Evolutionary conservation across 208 protist genomes (phyloP).

Genomic region (Wallacemonas sp.): DNA sequence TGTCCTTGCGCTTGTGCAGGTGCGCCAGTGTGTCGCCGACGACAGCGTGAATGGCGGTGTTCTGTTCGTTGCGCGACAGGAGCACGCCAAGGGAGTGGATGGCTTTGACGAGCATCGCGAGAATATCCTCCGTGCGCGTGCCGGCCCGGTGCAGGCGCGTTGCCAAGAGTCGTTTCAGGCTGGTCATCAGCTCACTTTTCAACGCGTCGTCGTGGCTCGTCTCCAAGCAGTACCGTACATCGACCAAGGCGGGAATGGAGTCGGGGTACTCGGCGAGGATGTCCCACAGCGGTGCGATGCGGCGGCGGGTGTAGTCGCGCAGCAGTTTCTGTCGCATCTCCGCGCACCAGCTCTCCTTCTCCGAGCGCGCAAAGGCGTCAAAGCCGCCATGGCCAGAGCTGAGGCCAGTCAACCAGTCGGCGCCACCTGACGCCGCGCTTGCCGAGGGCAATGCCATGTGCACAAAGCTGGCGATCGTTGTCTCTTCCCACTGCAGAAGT

Average conservation of each 20-base stretch:
- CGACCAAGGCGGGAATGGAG: slow-evolving; percentile 69
- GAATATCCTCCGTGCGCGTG: slow-evolving; percentile 83
- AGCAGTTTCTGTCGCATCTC: slow-evolving; percentile 64
- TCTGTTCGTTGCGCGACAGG: slow-evolving; percentile 74
- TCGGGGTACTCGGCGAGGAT: slow-evolving; percentile 87
- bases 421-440: no score
- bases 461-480: slow-evolving; percentile 70
- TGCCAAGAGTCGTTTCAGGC: slow-evolving; percentile 56
- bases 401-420: not conserved
- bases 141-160: slow-evolving; percentile 80
- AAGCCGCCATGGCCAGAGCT: not conserved
- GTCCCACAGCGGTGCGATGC: slow-evolving; percentile 75
- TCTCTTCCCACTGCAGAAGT: slow-evolving; percentile 63
- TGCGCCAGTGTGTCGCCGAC: slow-evolving; percentile 78
- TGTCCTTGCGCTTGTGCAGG: slow-evolving; percentile 73
- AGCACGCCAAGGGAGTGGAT: slow-evolving; percentile 80
- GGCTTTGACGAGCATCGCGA: slow-evolving; percentile 75
- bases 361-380: slow-evolving; percentile 18
- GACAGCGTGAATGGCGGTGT: slow-evolving; percentile 65
- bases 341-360: slow-evolving; percentile 63
- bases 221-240: slow-evolving; percentile 76
- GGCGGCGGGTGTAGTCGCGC: slow-evolving; percentile 45
- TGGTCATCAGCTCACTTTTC: slow-evolving; percentile 56
- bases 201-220: slow-evolving; percentile 40
- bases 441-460: slow-evolving; percentile 32